A percentile compares a stretch with the other conserved stretches of the same genome.
Evolutionary conservation across 2,329 filamentous ascomycete genomes (phyloP).

Genomic region (Cadophora luteo-olivacea): DNA sequence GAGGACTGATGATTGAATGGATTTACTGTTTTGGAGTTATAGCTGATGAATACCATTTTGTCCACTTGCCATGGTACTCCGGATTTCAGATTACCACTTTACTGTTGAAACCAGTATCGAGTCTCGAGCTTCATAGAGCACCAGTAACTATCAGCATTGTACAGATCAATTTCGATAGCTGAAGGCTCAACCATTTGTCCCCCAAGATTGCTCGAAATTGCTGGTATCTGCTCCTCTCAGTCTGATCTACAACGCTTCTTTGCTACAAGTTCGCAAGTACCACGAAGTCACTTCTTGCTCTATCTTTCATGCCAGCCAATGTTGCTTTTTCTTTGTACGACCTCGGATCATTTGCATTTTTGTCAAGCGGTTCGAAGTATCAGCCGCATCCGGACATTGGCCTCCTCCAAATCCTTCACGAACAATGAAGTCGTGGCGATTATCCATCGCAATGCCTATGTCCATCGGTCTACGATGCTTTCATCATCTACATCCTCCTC

Average conservation of each 20-base stretch:
- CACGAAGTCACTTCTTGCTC: background rate
- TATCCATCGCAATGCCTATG: background rate
- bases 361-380: background rate
- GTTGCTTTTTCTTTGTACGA: background rate
- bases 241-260: background rate
- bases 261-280: too few species aligned
- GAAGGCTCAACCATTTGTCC: too few species aligned
- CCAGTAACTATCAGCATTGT: too few species aligned
- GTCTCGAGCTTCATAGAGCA: too few species aligned
- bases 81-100: background rate
- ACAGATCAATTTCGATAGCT: too few species aligned
- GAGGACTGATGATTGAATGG: constrained; percentile 10
- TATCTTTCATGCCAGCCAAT: background rate
- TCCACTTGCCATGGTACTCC: background rate
- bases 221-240: background rate
- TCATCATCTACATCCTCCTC: background rate
- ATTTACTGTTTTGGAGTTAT: background rate
- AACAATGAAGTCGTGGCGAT: background rate
- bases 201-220: background rate
- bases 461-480: background rate
- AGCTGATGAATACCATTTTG: constrained; percentile 2
- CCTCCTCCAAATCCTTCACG: background rate
- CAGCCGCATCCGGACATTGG: constrained; percentile 8
- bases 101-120: background rate
- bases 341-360: background rate